Evolutionary conservation across 1,284 basidiomycete species (phyloP), one percentile per base, ranked within the genome.

Genomic region (Cutaneotrichosporon sp.): DNA sequence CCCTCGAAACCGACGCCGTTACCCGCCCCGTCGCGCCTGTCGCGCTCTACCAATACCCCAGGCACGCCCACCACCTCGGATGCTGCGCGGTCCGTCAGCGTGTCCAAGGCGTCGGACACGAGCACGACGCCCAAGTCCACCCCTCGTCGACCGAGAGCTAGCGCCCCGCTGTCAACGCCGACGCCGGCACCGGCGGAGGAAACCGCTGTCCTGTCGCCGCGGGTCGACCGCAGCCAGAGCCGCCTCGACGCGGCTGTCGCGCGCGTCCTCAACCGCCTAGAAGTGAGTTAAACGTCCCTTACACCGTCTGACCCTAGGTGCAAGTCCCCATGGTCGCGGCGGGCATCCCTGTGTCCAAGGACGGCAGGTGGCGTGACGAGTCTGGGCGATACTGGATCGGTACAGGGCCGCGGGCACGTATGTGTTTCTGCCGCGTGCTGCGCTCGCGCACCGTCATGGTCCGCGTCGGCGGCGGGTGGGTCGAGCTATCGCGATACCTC

Each of bases 341-440:
- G 2, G 82, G 63, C 26, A 39, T 56, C 13, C 35, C 49, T 9
- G 51, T 52, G 22, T 44, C 49, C 0, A 60, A 68, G 15, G 62
- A 68, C 10, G 26, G 26, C 26, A 30, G 20, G 43, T 91, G 88
- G 88, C 85, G 84, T 68, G 90, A 92, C 68, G 85, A 90, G 72
- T 90, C 88, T 56, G 91, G 91, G 15, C 90, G 90, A 67, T 96
- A 96, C 69, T 93, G 89, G 89, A 94, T 96, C 63, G 91, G 91
- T 10, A 84, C 88, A 59, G 83, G 87, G 59, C 87, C 90, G 47
- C 83, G 66, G 4, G 73, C 90, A 2, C 90, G 85, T 68, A 77
- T 93, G 17, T 73, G 88, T 71, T 94, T 92, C 70, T 93, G 90
- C 72, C 82, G 91, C 18, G 93, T 94, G 52, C 75, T 94, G 34